These are phyloP conservation scores for Didymella glomerata DNA, from an alignment of 2,329 filamentous ascomycete genomes.

Conservation along the genomic window DNA sequence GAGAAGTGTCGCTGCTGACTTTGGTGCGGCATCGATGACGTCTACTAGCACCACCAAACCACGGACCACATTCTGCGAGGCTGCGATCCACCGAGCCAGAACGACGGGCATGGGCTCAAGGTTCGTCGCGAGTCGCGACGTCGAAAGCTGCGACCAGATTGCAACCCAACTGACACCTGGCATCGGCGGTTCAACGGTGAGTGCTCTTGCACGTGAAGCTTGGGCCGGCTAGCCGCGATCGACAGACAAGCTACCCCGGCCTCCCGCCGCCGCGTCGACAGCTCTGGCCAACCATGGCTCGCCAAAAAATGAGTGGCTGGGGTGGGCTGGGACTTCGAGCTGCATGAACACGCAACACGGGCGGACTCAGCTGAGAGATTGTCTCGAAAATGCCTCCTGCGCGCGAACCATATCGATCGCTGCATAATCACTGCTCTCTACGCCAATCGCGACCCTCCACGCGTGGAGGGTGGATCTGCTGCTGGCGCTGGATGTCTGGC, in stretches of 20 bases:
- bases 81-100: slow-evolving; percentile 5
- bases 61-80: slow-evolving; percentile 4
- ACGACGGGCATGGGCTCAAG: slow-evolving; percentile 4
- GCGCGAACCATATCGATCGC: slow-evolving; percentile 34
- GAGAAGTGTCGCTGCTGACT: background rate
- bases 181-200: slow-evolving; percentile 12
- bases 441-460: slow-evolving; percentile 48
- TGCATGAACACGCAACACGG: slow-evolving; percentile 31
- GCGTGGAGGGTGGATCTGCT: slow-evolving; percentile 30
- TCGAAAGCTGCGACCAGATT: background rate
- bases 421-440: slow-evolving; percentile 9
- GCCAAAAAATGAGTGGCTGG: slow-evolving; percentile 39
- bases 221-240: slow-evolving; percentile 20
- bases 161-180: slow-evolving; percentile 12
- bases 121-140: background rate
- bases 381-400: slow-evolving; percentile 31
- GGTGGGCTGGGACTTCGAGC: slow-evolving; percentile 17
- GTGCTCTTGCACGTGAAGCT: slow-evolving; percentile 20
- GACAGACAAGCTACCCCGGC: slow-evolving; percentile 19
- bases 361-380: slow-evolving; percentile 41
- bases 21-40: slow-evolving; percentile 17
- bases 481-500: slow-evolving; percentile 8
- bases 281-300: slow-evolving; percentile 14
- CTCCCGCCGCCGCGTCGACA: slow-evolving; percentile 5
- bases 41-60: background rate